Evolutionary conservation across 1,139 yeast species (phyloP).

Genomic region (Geotrichum klebahnii): DNA sequence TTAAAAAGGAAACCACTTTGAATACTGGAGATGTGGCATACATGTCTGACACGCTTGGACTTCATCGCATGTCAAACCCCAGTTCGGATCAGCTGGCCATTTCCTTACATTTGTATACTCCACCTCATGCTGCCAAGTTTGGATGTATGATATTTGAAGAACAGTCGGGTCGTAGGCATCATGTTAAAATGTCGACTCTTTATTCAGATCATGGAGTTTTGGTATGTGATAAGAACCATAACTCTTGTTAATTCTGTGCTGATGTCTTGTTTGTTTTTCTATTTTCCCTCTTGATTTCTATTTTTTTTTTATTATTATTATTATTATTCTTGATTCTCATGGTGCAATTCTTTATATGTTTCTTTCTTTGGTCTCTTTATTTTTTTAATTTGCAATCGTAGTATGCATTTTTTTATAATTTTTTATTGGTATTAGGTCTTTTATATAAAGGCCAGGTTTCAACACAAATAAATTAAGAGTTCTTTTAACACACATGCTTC

Average conservation of each 20-base stretch:
- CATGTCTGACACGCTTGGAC: conserved; percentile 62
- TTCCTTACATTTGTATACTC: conserved; percentile 69
- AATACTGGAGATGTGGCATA: conserved; percentile 55
- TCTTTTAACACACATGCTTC: too few species aligned
- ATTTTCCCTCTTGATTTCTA: too few species aligned
- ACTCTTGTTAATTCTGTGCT: conserved; percentile 3
- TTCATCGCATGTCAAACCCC: conserved; percentile 61
- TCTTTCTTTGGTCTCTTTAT: too few species aligned
- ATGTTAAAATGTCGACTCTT: conserved; percentile 58
- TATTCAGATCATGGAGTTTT: conserved; percentile 57
- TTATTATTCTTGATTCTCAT: too few species aligned
- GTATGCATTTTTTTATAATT: too few species aligned
- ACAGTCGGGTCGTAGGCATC: conserved; percentile 50
- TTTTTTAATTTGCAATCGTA: too few species aligned
- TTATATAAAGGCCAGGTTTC: too few species aligned
- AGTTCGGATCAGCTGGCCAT: conserved; percentile 50
- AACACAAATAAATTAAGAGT: too few species aligned
- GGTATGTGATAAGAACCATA: neutral
- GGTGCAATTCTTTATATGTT: too few species aligned
- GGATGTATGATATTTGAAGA: conserved; percentile 64
- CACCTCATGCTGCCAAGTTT: conserved; percentile 66
- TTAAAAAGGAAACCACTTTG: conserved; percentile 39
- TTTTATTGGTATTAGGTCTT: too few species aligned
- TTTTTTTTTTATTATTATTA: too few species aligned
- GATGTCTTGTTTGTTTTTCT: neutral